These are phyloP conservation scores for Candida saitoana DNA, from an alignment of 805 yeast genomes.

Conservation along the genomic window DNA sequence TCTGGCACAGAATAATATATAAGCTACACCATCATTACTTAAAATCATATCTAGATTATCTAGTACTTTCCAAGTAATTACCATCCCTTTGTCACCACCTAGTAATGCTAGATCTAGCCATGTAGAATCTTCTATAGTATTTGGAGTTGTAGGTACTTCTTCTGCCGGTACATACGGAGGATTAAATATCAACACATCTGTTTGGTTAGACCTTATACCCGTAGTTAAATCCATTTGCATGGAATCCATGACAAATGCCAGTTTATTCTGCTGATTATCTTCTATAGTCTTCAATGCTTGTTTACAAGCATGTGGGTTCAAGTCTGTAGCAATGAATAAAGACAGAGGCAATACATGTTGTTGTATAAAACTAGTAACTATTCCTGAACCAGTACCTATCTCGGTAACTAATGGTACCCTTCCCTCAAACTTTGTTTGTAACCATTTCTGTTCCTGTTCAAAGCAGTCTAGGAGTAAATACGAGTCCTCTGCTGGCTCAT, in stretches of 20 bases:
- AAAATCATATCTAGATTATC: slow-evolving; percentile 50
- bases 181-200: slow-evolving; percentile 81
- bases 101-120: slow-evolving; percentile 90
- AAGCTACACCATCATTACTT: slow-evolving; percentile 67
- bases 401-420: slow-evolving; percentile 50
- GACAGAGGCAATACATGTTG: slow-evolving; percentile 50
- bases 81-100: slow-evolving; percentile 93
- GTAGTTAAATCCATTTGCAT: slow-evolving; percentile 57
- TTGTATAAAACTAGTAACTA: slow-evolving; percentile 75
- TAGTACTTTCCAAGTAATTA: slow-evolving; percentile 65
- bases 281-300: slow-evolving; percentile 27
- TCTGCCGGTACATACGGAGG: slow-evolving; percentile 97
- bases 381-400: slow-evolving; percentile 90
- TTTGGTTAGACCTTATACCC: slow-evolving; percentile 39
- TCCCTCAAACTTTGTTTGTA: slow-evolving; percentile 19
- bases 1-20: slow-evolving; percentile 86
- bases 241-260: slow-evolving; percentile 17
- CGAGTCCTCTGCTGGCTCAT: slow-evolving; percentile 94
- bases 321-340: slow-evolving; percentile 65
- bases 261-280: slow-evolving; percentile 13
- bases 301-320: slow-evolving; percentile 73
- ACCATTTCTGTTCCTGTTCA: slow-evolving; percentile 50
- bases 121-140: slow-evolving; percentile 38
- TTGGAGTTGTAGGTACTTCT: slow-evolving; percentile 59
- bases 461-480: slow-evolving; percentile 77